Evolutionary conservation across 225 moss, liverwort and hornwort genomes (phyloP).

Genomic region (Climacium dendroides): DNA sequence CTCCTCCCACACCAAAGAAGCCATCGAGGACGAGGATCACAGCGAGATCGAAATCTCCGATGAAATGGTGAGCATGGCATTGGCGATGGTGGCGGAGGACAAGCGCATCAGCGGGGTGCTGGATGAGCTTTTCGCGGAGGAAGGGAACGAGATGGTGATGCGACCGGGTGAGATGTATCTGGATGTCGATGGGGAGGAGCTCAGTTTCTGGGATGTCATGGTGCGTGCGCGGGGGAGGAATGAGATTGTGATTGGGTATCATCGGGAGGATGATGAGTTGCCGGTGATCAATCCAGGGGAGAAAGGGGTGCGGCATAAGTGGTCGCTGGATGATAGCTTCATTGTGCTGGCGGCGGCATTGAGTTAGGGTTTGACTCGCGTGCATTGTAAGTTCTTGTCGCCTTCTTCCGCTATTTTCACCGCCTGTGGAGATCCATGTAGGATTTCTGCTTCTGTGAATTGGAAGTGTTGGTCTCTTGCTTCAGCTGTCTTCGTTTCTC

Average conservation of each 20-base stretch:
- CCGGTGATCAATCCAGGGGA: constrained; percentile 52
- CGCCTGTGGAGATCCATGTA: neutral
- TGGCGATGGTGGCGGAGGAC: constrained; percentile 84
- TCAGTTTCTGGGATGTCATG: constrained; percentile 70
- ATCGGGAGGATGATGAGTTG: constrained; percentile 20
- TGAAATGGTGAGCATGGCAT: constrained; percentile 72
- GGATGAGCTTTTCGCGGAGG: constrained; percentile 76
- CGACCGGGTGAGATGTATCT: constrained; percentile 64
- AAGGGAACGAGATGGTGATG: constrained; percentile 73
- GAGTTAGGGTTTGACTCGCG: neutral
- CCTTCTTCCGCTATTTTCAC: neutral
- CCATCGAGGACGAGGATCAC: constrained; percentile 24
- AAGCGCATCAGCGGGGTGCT: constrained; percentile 64
- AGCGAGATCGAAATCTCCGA: constrained; percentile 52
- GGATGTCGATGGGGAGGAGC: constrained; percentile 39
- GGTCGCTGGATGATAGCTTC: constrained; percentile 71
- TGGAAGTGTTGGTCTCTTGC: neutral
- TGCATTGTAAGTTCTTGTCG: neutral
- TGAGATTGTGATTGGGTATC: constrained; percentile 68
- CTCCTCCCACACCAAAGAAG: constrained; percentile 45
- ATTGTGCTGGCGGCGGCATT: constrained; percentile 39
- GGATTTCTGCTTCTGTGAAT: neutral
- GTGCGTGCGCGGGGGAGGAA: constrained; percentile 35
- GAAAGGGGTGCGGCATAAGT: constrained; percentile 24
- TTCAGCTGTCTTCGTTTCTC: neutral